Evolutionary conservation across 2,329 filamentous ascomycete genomes (phyloP), one percentile per base, ranked within the genome.

Genomic region (Arthrobotrys musiformis): DNA sequence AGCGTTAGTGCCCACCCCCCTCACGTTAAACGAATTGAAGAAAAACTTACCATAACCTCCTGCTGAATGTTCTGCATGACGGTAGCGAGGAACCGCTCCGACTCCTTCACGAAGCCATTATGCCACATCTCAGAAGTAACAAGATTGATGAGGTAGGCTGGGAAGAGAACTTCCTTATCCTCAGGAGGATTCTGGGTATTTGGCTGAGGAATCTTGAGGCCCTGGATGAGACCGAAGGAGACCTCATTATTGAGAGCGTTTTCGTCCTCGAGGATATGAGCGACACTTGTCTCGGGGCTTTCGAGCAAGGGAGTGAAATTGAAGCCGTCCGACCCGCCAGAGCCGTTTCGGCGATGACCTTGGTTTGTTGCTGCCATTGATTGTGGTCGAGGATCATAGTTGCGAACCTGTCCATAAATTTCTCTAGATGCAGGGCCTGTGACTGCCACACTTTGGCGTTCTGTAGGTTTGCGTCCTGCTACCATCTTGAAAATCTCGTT

Each of bases 91-190:
- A 99, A 99, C 68, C 94, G 92, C 85, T 99, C 95, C 2, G 95
- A 98, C 85, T 99, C 95, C 86, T 99, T 99, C 81, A 99, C 95
- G 83, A 97, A 99, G 54, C 95, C 95, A 82, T 99, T 99, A 86
- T 99, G 99, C 95, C 95, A 99, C 95, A 99, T 99, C 86, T 99
- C 95, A 15, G 94, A 98, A 11, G 95, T 99, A 79, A 99, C 95
- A 78, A 99, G 88, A 84, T 99, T 99, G 87, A 99, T 99, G 81
- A 99, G 90, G 84, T 98, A 99, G 8, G 95, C 94, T 35, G 95
- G 95, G 90, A 99, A 99, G 63, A 99, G 88, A 22, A 99, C 94
- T 84, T 99, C 95, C 86, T 99, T 99, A 85, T 99, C 95, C 17
- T 93, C 97, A 9, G 95, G 94, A 64, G 94, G 91, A 19, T 94